A percentile compares a stretch with the other conserved stretches of the same genome.
Conservation (phyloP, 2,329 filamentous ascomycete species). For the Botrytis cinerea region DNA sequence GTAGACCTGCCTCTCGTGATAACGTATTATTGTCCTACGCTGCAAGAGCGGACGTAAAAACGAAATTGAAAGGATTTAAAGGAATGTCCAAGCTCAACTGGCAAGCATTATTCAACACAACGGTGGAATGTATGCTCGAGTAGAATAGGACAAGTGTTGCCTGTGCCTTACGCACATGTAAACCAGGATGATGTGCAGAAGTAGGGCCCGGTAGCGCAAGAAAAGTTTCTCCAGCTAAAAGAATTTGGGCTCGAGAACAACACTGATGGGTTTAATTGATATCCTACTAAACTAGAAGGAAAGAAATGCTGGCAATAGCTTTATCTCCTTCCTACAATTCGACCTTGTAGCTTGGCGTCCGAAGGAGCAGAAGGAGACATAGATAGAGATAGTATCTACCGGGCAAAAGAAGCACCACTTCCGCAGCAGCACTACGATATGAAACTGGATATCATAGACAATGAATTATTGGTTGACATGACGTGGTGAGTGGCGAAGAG, state of each 20-base stretch:
- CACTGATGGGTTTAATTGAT: background rate
- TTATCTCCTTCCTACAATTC: background rate
- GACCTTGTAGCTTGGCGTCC: background rate
- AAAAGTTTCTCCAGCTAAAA: background rate
- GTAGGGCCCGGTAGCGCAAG: background rate
- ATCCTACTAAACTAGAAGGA: background rate
- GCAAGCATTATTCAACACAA: background rate
- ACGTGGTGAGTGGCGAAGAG: conserved; percentile 1
- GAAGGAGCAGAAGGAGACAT: background rate
- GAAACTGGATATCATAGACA: background rate
- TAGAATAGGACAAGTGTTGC: background rate
- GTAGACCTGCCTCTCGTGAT: background rate
- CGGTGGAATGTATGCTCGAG: background rate
- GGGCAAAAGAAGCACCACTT: background rate
- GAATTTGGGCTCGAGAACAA: background rate
- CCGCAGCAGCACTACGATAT: background rate
- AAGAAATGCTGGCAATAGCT: background rate
- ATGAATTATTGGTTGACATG: background rate
- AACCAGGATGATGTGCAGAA: conserved; percentile 3
- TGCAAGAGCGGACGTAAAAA: background rate
- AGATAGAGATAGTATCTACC: background rate
- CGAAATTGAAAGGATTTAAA: background rate
- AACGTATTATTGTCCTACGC: background rate
- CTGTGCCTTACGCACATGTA: background rate
- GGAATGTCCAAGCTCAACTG: background rate